These are phyloP conservation scores for Ophiostoma ulmi DNA, from an alignment of 2,329 filamentous ascomycete genomes.

Conservation along the genomic window DNA sequence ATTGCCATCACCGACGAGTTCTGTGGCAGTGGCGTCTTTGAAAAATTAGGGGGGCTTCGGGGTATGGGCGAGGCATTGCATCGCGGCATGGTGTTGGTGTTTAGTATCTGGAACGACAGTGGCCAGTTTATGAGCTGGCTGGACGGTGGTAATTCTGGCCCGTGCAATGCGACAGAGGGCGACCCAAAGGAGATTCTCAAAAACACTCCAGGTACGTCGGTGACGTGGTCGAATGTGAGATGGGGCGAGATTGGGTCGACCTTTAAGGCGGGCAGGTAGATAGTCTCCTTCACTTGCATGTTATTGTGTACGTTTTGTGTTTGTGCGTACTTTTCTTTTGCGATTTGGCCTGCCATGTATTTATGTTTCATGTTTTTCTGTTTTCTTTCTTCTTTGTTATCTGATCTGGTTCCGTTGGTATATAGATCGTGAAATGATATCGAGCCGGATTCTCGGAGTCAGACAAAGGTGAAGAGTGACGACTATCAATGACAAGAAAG, in stretches of 20 bases:
- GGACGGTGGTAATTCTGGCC: conserved; percentile 42
- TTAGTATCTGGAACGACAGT: conserved; percentile 48
- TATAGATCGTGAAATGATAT: neutral
- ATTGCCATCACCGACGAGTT: conserved; percentile 13
- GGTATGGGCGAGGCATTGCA: conserved; percentile 47
- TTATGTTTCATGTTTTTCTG: neutral
- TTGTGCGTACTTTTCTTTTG: neutral
- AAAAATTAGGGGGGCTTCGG: conserved; percentile 44
- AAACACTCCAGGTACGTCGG: conserved; percentile 44
- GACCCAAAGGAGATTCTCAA: conserved; percentile 45
- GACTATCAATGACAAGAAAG: neutral
- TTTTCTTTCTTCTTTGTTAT: neutral
- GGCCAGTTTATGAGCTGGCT: conserved; percentile 48
- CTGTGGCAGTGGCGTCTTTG: conserved; percentile 43
- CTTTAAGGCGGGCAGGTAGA: neutral
- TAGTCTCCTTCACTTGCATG: neutral
- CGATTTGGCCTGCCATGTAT: no score
- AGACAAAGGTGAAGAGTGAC: neutral
- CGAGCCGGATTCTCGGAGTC: neutral
- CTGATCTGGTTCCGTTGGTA: neutral
- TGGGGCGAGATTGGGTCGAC: conserved; percentile 58
- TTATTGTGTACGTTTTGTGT: neutral
- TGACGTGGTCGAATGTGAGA: conserved; percentile 53
- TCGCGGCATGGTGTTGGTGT: conserved; percentile 42
- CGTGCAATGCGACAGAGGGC: conserved; percentile 51